Evolutionary conservation across 192 early-diverging fungal species (phyloP), one percentile per base, ranked within the genome.

Genomic region (Backusella sp.): DNA sequence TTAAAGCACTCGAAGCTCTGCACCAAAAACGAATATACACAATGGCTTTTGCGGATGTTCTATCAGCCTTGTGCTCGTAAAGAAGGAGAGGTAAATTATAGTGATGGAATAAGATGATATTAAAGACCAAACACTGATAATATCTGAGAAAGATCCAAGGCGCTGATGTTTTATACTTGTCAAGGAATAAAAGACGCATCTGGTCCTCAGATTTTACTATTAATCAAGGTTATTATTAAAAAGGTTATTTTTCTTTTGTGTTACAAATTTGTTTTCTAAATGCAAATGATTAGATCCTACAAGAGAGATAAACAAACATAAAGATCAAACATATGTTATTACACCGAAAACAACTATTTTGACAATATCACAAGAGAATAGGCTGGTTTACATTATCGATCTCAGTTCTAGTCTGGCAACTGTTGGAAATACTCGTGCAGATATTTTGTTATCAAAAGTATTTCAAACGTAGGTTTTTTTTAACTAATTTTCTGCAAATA

Each of bases 311-410:
- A 66, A 28, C 17, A 68, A 73, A 36, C 42, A 41, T 73, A 41
- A 70, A n/a, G 62, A 75, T n/a, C 78, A 76, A 68, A 7, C 30
- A 7, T 86, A 85, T 56, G 76, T 83, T 56, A 78, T 94, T 14
- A 91, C 89, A 32, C 91, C 93, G 0, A 81, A 88, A 37, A 91
- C 93, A 1, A 84, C 85, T 12, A 89, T 94, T n/a, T 80, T 88
- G 35, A 84, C 85, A 7, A 74, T 92, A 65, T 80, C 85, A 52
- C 79, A 79, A 32, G 84, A 91, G 74, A 89, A 92, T 76, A 80
- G 91, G 1, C 73, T 92, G 11, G 88, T 91, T 3, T 90, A 92
- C 75, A 79, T 93, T 21, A 84, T 94, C 35, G 93, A 94, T 76
- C 80, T 90, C 19, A 88, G 84, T 11, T 87, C 92, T 2, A 90